Base-by-base conservation (phyloP, 495 filamentous ascomycete genomes). In the Podospora pseudoanserina region DNA sequence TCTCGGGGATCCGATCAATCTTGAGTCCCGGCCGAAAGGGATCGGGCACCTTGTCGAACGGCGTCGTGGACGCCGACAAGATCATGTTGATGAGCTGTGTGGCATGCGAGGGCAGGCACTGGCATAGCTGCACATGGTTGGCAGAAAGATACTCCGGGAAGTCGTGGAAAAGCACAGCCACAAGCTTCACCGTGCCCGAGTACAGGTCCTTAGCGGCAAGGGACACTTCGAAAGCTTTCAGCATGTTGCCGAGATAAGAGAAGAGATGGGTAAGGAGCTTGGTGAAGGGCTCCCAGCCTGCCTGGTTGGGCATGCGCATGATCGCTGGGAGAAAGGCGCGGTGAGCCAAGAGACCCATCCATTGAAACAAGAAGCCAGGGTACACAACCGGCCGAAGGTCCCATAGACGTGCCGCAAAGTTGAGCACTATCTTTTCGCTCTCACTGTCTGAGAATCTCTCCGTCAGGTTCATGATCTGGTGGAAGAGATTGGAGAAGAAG, bases 111-210 rank as follows among this genome's bases (percentile, higher is more conserved):
- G 96, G 93, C 63, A 98, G 91, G 71, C 87, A 87, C 75, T 92
- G 90, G 84, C 91, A 93, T 58, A 99, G 87, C 66, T 89, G 87
- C 70, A 90, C 89, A 71, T 96, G 91, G 75, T 95, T 91, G 71
- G 94, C 91, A 30, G 90, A 89, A 56, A 98, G 83, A 76, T 97
- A 98, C 65, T 96, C 93, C 0, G 93, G 92, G 78, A 92, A 97
- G 75, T 99, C 95, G 70, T 98, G 95, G 66, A 96, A 90, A 60
- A 99, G 82, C 49, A 97, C 85, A 20, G 95, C 80, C 68, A 98
- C 78, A 65, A 96, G 85, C 71, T 95, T 91, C 28, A 97, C 83
- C 7, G 91, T 86, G 2, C 89, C 92, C 71, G 91, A 89, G 76
- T 97, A 98, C 59, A 95, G 85, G 61, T 92, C 90, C 78, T 92